Base-by-base conservation (phyloP, 2,329 filamentous ascomycete species). In the Sclerotinia minor region DNA sequence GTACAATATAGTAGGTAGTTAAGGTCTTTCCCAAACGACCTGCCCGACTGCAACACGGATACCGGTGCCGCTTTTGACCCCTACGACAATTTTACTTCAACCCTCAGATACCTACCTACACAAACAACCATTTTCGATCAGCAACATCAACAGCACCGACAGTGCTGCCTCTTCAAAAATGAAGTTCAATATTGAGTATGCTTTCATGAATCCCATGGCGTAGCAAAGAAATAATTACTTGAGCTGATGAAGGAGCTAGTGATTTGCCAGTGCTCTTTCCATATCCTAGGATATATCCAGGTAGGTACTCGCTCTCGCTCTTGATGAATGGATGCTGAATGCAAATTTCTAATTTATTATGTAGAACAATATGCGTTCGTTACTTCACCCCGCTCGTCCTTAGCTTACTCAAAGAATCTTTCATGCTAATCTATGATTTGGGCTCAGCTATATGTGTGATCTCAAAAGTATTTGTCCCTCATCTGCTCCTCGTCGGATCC, bases 131-230 rank as follows among this genome's bases (percentile, higher is more conserved):
- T 53, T 65, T 44, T 58, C n/a, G 29, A 55, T 35, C 29, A 47
- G 50, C 64, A 59, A 57, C 24, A 53, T 67, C 57, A 67, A 63
- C 57, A 53, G 65, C 35, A 54, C 32, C 57, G 35, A 24, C 17
- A 26, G 47, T 47, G 35, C 55, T 54, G 38, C 57, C 49, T 63
- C 21, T 67, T 47, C 64, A 58, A 79, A 79, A 87, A 92, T 92
- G 90, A 92, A 88, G 83, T 92, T 92, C 82, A 87, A 89, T 76
- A 92, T 92, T 75, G 90, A 91, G 85, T 88, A 81, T 73, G 81
- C 8, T 7, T 38, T 38, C n/a, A 3, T 50, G 24, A 13, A 29
- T 13, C 7, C 13, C 2, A 73, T n/a, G n/a, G 50, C 2, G 73
- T n/a, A 24, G 50, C 29, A 17, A 53, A 35, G 19, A 29, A 49